These are phyloP conservation scores for Diaporthe sp. DNA, from an alignment of 2,329 filamentous ascomycete species.

Conservation along the genomic window DNA sequence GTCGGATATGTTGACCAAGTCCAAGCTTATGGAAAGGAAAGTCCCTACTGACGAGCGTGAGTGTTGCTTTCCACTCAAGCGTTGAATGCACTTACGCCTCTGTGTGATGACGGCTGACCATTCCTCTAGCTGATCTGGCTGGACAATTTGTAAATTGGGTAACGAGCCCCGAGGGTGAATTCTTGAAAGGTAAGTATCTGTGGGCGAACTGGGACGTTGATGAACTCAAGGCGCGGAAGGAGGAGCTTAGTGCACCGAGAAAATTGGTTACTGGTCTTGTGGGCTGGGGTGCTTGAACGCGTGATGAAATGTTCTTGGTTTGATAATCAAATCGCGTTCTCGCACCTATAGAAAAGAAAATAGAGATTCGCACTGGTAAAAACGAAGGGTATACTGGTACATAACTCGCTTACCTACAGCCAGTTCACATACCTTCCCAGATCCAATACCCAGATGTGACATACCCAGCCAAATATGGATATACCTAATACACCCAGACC, in stretches of 20 bases:
- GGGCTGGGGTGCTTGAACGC: not conserved
- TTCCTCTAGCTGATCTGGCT: slow-evolving; percentile 40
- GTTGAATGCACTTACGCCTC: too few species aligned
- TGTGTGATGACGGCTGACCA: not conserved
- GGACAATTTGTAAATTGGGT: slow-evolving; percentile 47
- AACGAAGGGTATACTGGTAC: too few species aligned
- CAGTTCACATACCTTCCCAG: too few species aligned
- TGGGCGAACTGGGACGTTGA: slow-evolving; percentile 58
- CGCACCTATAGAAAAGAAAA: too few species aligned
- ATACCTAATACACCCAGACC: too few species aligned
- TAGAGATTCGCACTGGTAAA: too few species aligned
- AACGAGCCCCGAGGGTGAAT: slow-evolving; percentile 49
- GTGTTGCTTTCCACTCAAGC: not conserved
- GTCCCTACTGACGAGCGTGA: slow-evolving; percentile 33
- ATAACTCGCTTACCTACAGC: too few species aligned
- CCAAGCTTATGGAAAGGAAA: not conserved
- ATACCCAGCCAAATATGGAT: too few species aligned
- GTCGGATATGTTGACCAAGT: slow-evolving; percentile 26
- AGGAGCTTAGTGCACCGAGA: not conserved
- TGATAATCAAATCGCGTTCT: too few species aligned
- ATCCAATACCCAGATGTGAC: too few species aligned
- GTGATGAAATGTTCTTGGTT: too few species aligned
- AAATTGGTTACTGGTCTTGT: slow-evolving; percentile 28
- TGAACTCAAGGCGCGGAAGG: slow-evolving; percentile 49
- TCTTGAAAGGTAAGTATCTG: slow-evolving; percentile 52